Evolutionary conservation across 495 filamentous ascomycete species (phyloP).

Genomic region (Neurospora sublineolata): DNA sequence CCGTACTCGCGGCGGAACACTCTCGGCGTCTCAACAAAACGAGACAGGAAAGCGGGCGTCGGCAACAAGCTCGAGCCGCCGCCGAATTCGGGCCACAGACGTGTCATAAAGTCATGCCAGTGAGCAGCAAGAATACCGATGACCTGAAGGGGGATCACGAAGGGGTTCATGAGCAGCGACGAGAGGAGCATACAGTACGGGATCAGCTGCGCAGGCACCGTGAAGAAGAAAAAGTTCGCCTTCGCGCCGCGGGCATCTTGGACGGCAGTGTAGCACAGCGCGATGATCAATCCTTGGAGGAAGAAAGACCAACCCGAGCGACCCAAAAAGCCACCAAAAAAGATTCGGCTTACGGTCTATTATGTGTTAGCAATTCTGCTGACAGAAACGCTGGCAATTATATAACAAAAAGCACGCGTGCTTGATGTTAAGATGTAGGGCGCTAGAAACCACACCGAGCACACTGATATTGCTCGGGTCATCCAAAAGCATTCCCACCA

Average conservation of each 20-base stretch:
- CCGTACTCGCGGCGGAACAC: constrained; percentile 44
- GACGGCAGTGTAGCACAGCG: constrained; percentile 66
- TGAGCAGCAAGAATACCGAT: constrained; percentile 74
- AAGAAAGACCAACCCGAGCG: too few relatives aligned
- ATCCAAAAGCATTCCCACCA: constrained; percentile 89
- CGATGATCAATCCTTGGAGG: constrained; percentile 58
- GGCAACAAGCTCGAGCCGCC: constrained; percentile 58
- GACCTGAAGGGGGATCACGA: constrained; percentile 38
- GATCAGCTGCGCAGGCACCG: constrained; percentile 60
- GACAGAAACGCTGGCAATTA: background rate
- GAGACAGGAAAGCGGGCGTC: constrained; percentile 55
- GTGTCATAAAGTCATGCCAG: constrained; percentile 72
- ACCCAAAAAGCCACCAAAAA: constrained; percentile 40
- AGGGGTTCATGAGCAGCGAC: constrained; percentile 47
- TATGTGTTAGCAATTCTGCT: constrained; percentile 11
- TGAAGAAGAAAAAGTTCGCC: constrained; percentile 61
- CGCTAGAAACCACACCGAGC: constrained; percentile 61
- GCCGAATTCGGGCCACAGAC: constrained; percentile 73
- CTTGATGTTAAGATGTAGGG: constrained; percentile 61
- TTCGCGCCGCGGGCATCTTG: constrained; percentile 70
- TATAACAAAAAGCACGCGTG: constrained; percentile 3
- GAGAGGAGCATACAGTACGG: constrained; percentile 65
- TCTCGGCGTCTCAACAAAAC: constrained; percentile 43
- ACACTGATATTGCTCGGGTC: constrained; percentile 55
- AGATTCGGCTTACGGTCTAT: constrained; percentile 36